phyloP scores from a whole-genome alignment of 352 stramenopile genomes.

The Pythium insidiosum region DNA sequence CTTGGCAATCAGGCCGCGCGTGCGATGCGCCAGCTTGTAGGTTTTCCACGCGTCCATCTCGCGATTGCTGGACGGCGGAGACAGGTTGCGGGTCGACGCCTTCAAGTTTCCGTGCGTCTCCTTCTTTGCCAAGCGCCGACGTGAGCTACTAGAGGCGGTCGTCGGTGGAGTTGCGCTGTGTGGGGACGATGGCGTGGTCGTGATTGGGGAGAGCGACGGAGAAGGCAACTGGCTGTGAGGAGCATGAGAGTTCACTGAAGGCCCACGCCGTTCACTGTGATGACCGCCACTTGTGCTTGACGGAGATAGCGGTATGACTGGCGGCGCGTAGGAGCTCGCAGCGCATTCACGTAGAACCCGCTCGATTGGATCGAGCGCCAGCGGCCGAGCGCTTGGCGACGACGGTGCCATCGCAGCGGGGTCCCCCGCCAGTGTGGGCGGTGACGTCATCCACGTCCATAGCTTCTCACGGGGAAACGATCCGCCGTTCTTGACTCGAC shows the following conservation, averaged over 20 bases:
- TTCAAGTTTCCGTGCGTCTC: conserved; percentile 10
- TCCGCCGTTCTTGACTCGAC: conserved; percentile 4
- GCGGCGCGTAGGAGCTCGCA: too few relatives aligned
- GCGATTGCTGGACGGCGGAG: conserved; percentile 6
- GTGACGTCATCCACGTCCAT: conserved; percentile 64
- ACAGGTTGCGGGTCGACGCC: conserved; percentile 14
- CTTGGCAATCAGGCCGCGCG: conserved; percentile 49
- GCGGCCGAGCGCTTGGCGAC: too few relatives aligned
- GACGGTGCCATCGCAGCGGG: too few relatives aligned
- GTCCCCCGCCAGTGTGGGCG: too few relatives aligned
- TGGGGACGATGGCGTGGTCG: conserved; percentile 2
- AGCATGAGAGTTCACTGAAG: too few relatives aligned
- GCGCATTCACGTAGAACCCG: too few relatives aligned
- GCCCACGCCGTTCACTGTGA: too few relatives aligned
- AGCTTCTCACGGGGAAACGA: conserved; percentile 47
- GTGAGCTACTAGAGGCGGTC: conserved; percentile 9
- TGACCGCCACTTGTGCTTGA: too few relatives aligned
- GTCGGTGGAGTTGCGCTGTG: background rate
- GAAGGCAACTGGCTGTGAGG: too few relatives aligned
- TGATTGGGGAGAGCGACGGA: too few relatives aligned
- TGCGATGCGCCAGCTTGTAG: conserved; percentile 56
- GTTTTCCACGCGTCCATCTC: conserved; percentile 37
- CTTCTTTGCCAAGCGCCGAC: conserved; percentile 16
- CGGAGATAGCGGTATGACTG: too few relatives aligned
- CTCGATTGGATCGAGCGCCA: too few relatives aligned